Base-by-base conservation (phyloP, 2,329 filamentous ascomycete genomes). In the Hypoxylon sp. region DNA sequence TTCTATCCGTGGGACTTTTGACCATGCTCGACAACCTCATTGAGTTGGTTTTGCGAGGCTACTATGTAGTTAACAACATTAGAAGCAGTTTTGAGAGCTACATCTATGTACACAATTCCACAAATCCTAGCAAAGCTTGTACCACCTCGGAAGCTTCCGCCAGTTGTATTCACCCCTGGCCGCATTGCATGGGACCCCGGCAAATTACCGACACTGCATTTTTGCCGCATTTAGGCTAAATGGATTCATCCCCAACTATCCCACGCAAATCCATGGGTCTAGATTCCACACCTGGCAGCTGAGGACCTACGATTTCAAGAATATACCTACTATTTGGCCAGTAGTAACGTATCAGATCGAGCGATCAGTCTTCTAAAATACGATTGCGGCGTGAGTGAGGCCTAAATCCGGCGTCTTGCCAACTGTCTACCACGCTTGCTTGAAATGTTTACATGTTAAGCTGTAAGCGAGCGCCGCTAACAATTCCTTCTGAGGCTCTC, bases 201-300 rank as follows among this genome's bases (percentile, higher is more conserved):
- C 42, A 66, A 65, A 60, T 61, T 59, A 51, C 52, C 35, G 52
- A 63, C 70, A 35, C 59, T 39, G 52, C 54, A 64, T 31, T 72
- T 72, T 67, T 69, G 66, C 70, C 70, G 70, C 52, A 69, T 68
- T 71, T 35, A 72, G 70, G 66, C 70, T 72, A 69, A 72, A 72
- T 69, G 52, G 13, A 48, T 59, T 37, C 58, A 54, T 54, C 37
- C n/a, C 47, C 53, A 53, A 35, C 53, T 47, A n/a, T 29, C 58
- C 64, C 54, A 65, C 64, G 14, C 35, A 24, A 55, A 63, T 66
- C 61, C 61, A 62, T 65, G 11, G 50, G 65, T 63, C 65, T 71
- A 63, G 58, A 66, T 51, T 60, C 52, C 35, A 33, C 33, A 61
- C 29, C 52, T 59, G 53, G 37, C 17, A 70, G 55, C 63, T 70